Evolutionary conservation across 2,329 filamentous ascomycete genomes (phyloP).

Genomic region (Nigrospora sphaerica): DNA sequence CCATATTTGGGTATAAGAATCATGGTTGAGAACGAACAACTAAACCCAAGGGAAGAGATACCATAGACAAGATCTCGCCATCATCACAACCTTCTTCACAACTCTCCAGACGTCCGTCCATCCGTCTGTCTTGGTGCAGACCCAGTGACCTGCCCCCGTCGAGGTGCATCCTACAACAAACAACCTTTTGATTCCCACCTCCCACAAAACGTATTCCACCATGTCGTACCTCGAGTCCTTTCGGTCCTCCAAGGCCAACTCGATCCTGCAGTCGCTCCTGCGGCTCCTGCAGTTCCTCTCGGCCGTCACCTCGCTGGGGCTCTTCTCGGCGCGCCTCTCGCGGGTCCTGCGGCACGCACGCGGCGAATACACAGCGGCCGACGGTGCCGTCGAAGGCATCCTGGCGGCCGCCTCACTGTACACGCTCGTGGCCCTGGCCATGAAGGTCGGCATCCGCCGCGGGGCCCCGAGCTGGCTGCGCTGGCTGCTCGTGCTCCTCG

Average conservation of each 20-base stretch:
- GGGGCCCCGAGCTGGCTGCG: slow-evolving; percentile 24
- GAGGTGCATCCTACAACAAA: too few relatives aligned
- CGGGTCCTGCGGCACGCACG: slow-evolving; percentile 28
- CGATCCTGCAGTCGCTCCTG: slow-evolving; percentile 24
- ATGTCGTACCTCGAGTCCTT: slow-evolving; percentile 2
- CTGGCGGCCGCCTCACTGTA: slow-evolving; percentile 35
- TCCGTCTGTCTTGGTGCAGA: too few relatives aligned
- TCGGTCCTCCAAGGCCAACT: slow-evolving; percentile 5
- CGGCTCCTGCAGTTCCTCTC: slow-evolving; percentile 36
- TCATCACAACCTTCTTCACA: too few relatives aligned
- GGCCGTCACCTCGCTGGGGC: slow-evolving; percentile 30
- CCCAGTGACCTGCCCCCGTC: too few relatives aligned
- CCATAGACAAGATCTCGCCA: too few relatives aligned
- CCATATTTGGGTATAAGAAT: too few relatives aligned
- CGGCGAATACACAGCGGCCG: slow-evolving; percentile 24
- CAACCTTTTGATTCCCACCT: too few relatives aligned
- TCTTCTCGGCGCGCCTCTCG: slow-evolving; percentile 32
- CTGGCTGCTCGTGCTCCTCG: slow-evolving; percentile 31
- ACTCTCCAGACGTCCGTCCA: too few relatives aligned
- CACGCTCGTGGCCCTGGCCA: slow-evolving; percentile 27
- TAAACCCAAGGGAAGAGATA: too few relatives aligned
- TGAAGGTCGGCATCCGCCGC: slow-evolving; percentile 24
- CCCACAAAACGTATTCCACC: not conserved
- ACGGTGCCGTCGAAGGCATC: slow-evolving; percentile 32
- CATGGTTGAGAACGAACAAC: too few relatives aligned